Base-by-base conservation (phyloP, 139 green algal species). In the Chlorella sp. region DNA sequence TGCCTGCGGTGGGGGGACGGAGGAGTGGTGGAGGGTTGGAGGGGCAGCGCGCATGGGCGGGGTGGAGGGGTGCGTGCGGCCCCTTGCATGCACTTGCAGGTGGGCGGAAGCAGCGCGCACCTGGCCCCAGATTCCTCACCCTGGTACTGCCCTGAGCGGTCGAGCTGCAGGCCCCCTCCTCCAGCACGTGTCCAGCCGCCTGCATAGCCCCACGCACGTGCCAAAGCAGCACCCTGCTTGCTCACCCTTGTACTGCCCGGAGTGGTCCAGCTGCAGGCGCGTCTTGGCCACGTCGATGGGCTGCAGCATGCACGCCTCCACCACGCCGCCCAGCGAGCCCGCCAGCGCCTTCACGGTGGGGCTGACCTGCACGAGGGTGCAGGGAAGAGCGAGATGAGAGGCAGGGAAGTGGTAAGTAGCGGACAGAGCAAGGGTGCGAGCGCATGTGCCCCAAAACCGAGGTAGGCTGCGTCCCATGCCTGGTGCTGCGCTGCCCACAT, bases 211-310 rank as follows among this genome's bases (percentile, higher is more conserved):
- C 64, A 32, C 64, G n/a, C n/a, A n/a, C n/a, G n/a, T n/a, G n/a
- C n/a, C n/a, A n/a, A 54, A 11, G 8, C 46, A 54, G 46, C 46
- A 54, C 11, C 67, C 76, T 26, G 28, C n/a, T 32, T 2, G 48
- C 67, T 73, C 81, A 93, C 93, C 93, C 65, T 89, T 92, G 90
- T 99, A 99, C 69, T 95, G 92, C 41, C 91, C 89, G 0, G 46
- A 44, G 22, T 93, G 92, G 81, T 99, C 96, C 30, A 99, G 92
- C 91, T 99, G 96, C 75, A 99, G 86, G 30, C 96, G 92, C 28
- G 96, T 99, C 90, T 99, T 99, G 82, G 98, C 95, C 1, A 96
- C 92, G 75, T 99, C 96, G 30, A 99, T 97, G 7, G 96, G 96
- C 84, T 99, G 96, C 80, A 99, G 86, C 74, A 90, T 95, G 74